phyloP scores from a whole-genome alignment of 345 rosid species.

The Eutrema japonicum region DNA sequence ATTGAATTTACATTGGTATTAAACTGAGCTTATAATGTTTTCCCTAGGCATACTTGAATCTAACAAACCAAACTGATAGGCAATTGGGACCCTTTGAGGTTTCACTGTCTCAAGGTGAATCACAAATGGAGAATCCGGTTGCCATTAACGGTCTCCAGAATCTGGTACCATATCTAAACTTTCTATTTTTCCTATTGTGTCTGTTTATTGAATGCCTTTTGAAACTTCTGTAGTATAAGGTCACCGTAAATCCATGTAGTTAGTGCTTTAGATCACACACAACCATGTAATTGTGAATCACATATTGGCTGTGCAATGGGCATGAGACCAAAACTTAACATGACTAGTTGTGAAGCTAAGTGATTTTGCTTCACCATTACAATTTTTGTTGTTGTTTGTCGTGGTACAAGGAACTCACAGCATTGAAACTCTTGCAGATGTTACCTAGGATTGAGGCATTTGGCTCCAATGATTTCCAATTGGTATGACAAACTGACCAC shows the following conservation, averaged over 20 bases:
- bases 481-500: constrained; percentile 56
- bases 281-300: constrained; percentile 5
- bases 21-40: constrained; percentile 36
- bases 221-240: constrained; percentile 19
- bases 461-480: constrained; percentile 61
- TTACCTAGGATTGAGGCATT: constrained; percentile 73
- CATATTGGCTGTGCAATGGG: constrained; percentile 8
- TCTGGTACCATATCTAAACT: constrained; percentile 55
- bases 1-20: constrained; percentile 28
- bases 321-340: not conserved
- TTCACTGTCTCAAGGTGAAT: constrained; percentile 63
- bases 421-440: constrained; percentile 52
- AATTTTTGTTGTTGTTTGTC: not conserved
- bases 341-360: constrained; percentile 15
- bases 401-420: constrained; percentile 24
- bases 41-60: constrained; percentile 70
- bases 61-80: constrained; percentile 74
- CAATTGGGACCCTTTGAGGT: constrained; percentile 85
- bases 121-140: constrained; percentile 65
- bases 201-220: not conserved
- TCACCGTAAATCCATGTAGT: constrained; percentile 10
- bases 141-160: constrained; percentile 80
- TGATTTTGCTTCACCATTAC: constrained; percentile 1
- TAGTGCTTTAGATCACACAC: constrained; percentile 17
- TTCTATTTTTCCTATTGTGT: not conserved